Evolutionary conservation across 139 green algal species (phyloP).

Genomic region (Tetradesmus lagerheimii): DNA sequence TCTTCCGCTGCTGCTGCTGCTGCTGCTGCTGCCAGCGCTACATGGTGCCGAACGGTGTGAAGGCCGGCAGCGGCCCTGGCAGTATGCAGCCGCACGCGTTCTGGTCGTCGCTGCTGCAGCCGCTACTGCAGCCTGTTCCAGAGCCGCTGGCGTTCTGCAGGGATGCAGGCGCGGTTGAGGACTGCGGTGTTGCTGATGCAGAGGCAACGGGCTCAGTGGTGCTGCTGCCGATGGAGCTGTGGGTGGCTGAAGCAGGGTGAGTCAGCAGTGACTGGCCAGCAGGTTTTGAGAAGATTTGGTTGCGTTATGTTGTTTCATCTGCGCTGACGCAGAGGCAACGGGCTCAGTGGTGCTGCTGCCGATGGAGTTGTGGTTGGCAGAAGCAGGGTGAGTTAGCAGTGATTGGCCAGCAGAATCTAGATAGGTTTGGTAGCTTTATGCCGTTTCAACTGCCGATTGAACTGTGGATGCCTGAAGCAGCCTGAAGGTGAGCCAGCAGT

Average conservation of each 20-base stretch:
- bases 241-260: too few relatives aligned
- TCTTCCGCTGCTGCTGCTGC: not conserved
- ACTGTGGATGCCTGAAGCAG: not conserved
- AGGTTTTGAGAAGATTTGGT: too few relatives aligned
- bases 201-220: too few relatives aligned
- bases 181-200: not conserved
- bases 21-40: not conserved
- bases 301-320: too few relatives aligned
- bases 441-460: not conserved
- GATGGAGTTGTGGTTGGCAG: not conserved
- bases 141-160: not conserved
- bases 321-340: too few relatives aligned
- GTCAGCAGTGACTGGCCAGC: too few relatives aligned
- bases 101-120: not conserved
- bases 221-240: not conserved
- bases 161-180: not conserved
- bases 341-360: not conserved
- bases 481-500: too few relatives aligned
- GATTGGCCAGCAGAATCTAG: too few relatives aligned
- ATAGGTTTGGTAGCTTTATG: too few relatives aligned
- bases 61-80: not conserved
- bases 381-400: too few relatives aligned
- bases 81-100: not conserved
- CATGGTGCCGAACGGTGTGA: not conserved
- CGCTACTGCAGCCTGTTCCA: not conserved